These are phyloP conservation scores for Pneumocystis canis DNA, from an alignment of 1,139 yeast species.

Conservation along the genomic window DNA sequence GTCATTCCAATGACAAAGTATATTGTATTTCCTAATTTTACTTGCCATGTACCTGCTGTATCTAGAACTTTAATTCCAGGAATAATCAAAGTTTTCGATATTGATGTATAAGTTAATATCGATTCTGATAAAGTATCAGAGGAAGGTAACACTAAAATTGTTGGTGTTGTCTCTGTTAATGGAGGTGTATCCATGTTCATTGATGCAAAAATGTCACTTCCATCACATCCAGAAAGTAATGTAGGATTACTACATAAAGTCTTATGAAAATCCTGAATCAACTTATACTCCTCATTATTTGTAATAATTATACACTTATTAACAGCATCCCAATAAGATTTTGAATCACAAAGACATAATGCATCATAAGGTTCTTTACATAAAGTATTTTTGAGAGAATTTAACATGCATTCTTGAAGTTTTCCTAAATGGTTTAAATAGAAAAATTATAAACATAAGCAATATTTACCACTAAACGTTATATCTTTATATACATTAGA, in stretches of 20 bases:
- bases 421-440: neutral
- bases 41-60: neutral
- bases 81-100: neutral
- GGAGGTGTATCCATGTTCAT: neutral
- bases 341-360: neutral
- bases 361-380: neutral
- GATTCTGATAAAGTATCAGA: neutral
- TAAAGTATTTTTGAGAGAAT: neutral
- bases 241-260: neutral
- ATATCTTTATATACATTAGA: neutral
- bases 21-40: neutral
- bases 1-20: neutral
- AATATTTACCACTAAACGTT: neutral
- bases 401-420: neutral
- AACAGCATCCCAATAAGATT: neutral
- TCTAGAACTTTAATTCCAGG: neutral
- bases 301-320: neutral
- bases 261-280: neutral
- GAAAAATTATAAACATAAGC: neutral
- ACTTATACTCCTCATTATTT: neutral
- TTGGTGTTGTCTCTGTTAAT: neutral
- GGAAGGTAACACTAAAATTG: neutral
- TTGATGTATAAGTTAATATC: neutral
- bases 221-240: neutral
- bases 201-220: neutral